phyloP scores from a whole-genome alignment of 257 asterid species.

The Fraxinus americana region DNA sequence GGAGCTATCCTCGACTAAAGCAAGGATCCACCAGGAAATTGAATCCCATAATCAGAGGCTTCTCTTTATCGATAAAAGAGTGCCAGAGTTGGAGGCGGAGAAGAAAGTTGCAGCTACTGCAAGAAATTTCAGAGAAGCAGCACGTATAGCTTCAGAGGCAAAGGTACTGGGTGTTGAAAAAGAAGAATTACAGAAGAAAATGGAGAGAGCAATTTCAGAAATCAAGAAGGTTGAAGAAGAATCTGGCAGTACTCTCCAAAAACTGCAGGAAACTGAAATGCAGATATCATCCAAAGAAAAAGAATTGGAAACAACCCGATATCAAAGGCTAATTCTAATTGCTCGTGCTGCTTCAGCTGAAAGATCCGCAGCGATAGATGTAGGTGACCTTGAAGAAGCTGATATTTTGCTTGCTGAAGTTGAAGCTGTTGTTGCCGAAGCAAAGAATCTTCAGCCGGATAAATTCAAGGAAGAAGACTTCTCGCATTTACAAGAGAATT shows the following conservation, averaged over 20 bases:
- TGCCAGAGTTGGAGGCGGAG: conserved; percentile 54
- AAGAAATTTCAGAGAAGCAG: conserved; percentile 57
- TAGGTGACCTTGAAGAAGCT: conserved; percentile 50
- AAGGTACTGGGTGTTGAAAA: conserved; percentile 41
- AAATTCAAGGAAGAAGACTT: conserved; percentile 35
- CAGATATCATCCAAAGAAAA: conserved; percentile 38
- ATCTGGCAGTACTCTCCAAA: conserved; percentile 28
- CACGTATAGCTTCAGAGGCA: conserved; percentile 46
- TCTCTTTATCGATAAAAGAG: conserved; percentile 46
- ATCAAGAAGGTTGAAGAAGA: conserved; percentile 42
- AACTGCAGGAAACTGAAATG: conserved; percentile 39
- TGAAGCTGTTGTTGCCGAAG: conserved; percentile 46
- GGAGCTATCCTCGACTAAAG: conserved; percentile 47
- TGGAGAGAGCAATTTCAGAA: conserved; percentile 31
- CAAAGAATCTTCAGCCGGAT: conserved; percentile 37
- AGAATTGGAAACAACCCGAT: conserved; percentile 40
- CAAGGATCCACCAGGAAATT: conserved; percentile 45
- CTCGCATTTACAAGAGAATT: conserved; percentile 26
- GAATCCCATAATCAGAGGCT: conserved; percentile 47
- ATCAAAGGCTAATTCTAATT: conserved; percentile 39
- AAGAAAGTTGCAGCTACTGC: conserved; percentile 54
- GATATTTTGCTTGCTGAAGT: conserved; percentile 40
- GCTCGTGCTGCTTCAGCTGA: conserved; percentile 43
- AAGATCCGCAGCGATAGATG: conserved; percentile 49
- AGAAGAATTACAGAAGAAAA: conserved; percentile 34